Evolutionary conservation across 2,329 filamentous ascomycete species (phyloP), one percentile per base, ranked within the genome.

Genomic region (Stenocarpella maydis): DNA sequence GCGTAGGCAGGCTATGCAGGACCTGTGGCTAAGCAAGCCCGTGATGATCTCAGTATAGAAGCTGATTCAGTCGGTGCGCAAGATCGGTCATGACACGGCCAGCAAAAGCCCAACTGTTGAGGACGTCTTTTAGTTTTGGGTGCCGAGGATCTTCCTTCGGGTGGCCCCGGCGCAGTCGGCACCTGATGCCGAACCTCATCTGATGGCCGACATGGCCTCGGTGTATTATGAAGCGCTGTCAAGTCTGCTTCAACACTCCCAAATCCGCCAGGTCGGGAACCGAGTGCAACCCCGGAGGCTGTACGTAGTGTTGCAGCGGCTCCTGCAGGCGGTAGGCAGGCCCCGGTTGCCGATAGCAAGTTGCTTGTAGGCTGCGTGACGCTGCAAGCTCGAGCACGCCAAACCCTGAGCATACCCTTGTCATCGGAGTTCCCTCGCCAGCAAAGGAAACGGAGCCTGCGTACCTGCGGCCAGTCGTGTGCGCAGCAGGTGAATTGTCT

Each of bases 21-120:
- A 19, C 17, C 4, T 6, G n/a, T 24, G 7, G 58, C 39, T 12
- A 5, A 34, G 41, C 3, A 15, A 21, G 26, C 26, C 24, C 41
- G 28, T 9, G 58, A 49, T 9, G 58, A 49, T 63, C n/a, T 63
- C n/a, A 37, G 24, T 31, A 4, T 19, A 49, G 7, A 15, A 37
- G n/a, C 58, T 49, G 43, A 63, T 63, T n/a, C n/a, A n/a, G n/a
- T n/a, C 43, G 43, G 7, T 49, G 43, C 19, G 3, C 12, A 7
- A 28, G 37, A 39, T 26, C 12, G 41, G 26, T 6, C 12, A 19
- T 61, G 41, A 21, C 58, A 49, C 19, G 7, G 58, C 43, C 43
- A 63, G 49, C 43, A 49, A 63, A 47, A 49, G 58, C 58, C 58
- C 58, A 63, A 63, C 58, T 49, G 58, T 63, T 63, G 58, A 21